Evolutionary conservation across 164 flowering plant species (phyloP).

Genomic region (Chimonanthus salicifolius): DNA sequence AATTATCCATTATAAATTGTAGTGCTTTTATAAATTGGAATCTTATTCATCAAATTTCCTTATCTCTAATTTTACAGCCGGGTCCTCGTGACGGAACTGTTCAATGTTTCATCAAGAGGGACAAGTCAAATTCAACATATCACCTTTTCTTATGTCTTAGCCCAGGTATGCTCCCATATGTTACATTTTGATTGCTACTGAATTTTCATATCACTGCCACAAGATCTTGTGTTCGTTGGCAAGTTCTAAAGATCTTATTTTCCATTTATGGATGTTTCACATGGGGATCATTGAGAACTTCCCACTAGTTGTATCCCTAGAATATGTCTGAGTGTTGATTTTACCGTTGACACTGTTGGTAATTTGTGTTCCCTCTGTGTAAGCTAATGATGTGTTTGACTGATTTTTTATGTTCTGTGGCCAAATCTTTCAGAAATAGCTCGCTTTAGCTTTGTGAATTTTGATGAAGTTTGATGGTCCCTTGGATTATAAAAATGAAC

Average conservation of each 20-base stretch:
- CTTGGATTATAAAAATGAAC: too few relatives aligned
- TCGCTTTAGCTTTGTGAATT: neutral
- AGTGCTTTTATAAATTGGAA: neutral
- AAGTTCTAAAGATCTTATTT: neutral
- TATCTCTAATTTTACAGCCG: conserved; percentile 44
- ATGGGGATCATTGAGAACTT: neutral
- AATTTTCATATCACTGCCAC: neutral
- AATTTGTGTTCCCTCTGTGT: neutral
- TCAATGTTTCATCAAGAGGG: conserved; percentile 90
- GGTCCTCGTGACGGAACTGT: conserved; percentile 86
- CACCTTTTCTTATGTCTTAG: conserved; percentile 85
- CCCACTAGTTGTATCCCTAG: neutral
- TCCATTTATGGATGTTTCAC: neutral
- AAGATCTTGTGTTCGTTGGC: neutral
- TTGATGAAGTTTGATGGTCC: neutral
- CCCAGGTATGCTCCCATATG: conserved; percentile 49
- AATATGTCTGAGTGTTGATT: neutral
- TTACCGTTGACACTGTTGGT: neutral
- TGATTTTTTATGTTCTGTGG: neutral
- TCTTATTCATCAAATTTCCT: conserved; percentile 2
- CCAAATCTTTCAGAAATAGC: neutral
- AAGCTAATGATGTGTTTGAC: too few relatives aligned
- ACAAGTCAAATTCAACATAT: conserved; percentile 75
- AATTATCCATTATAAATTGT: too few relatives aligned
- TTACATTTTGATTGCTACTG: neutral